phyloP scores from a whole-genome alignment of 2,329 filamentous ascomycete genomes.

The Setomelanomma holmii region DNA sequence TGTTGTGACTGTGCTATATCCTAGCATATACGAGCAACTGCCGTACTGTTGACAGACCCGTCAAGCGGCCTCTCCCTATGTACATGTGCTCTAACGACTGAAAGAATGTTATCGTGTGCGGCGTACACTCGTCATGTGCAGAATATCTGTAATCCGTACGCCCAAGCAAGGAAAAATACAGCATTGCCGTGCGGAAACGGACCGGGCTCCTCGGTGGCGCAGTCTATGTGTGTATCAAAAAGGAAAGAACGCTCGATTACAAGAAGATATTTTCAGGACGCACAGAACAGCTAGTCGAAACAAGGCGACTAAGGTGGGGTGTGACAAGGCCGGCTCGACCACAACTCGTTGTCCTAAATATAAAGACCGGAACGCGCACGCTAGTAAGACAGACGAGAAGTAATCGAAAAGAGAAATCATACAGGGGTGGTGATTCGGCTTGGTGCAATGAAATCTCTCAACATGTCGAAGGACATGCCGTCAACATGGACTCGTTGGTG shows the following conservation, averaged over 20 bases:
- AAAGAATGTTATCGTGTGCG: conserved; percentile 31
- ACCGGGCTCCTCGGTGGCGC: conserved; percentile 11
- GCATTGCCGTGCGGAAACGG: conserved; percentile 5
- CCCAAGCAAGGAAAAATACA: conserved; percentile 8
- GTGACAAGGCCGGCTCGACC: conserved; percentile 37
- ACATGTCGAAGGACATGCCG: conserved; percentile 47
- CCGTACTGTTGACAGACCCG: background rate
- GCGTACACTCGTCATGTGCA: conserved; percentile 33
- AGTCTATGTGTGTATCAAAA: conserved; percentile 21
- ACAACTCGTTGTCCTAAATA: conserved; percentile 15
- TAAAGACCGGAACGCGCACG: conserved; percentile 14
- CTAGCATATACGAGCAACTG: background rate
- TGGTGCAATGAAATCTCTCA: conserved; percentile 35
- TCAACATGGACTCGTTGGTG: conserved; percentile 43
- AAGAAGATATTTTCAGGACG: conserved; percentile 18
- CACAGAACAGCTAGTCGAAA: conserved; percentile 13
- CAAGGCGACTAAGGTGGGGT: conserved; percentile 4
- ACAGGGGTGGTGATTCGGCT: conserved; percentile 35
- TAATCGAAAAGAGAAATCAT: conserved; percentile 9
- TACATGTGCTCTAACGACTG: conserved; percentile 1
- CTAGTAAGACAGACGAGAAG: conserved; percentile 19
- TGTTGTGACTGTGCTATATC: background rate
- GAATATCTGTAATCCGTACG: conserved; percentile 12
- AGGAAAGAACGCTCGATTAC: conserved; percentile 23
- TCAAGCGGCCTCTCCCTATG: background rate